Evolutionary conservation across 2,329 filamentous ascomycete genomes (phyloP).

Genomic region (Reticulascus tulasneorum): DNA sequence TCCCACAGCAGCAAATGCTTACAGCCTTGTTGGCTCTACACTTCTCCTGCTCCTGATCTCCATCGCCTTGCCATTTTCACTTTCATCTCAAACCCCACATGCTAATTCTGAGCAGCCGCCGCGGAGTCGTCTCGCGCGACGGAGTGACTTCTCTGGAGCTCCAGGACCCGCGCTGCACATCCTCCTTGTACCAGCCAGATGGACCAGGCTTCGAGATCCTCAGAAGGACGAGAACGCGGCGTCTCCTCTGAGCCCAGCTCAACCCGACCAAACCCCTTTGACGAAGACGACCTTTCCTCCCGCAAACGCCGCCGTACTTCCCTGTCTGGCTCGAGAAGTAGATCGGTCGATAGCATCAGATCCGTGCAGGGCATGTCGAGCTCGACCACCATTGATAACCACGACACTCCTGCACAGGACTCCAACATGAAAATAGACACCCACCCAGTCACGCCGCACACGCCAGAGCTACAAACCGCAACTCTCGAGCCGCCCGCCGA

Average conservation of each 20-base stretch:
- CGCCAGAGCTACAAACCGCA: constrained; percentile 32
- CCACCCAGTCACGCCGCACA: constrained; percentile 35
- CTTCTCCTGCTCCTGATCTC: background rate
- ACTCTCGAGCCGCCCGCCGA: constrained; percentile 30
- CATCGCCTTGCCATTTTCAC: constrained; percentile 10
- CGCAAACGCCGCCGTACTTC: constrained; percentile 62
- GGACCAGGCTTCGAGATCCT: constrained; percentile 46
- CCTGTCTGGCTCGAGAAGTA: constrained; percentile 49
- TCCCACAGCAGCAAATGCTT: background rate
- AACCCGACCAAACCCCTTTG: constrained; percentile 61
- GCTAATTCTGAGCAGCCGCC: constrained; percentile 51
- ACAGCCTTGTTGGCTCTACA: no score
- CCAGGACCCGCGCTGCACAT: constrained; percentile 34
- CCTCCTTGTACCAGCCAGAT: constrained; percentile 43
- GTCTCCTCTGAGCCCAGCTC: constrained; percentile 60
- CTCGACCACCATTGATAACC: constrained; percentile 23
- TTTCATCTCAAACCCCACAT: constrained; percentile 41
- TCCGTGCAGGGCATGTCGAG: constrained; percentile 27
- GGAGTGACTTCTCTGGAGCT: constrained; percentile 46
- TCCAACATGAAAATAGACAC: constrained; percentile 38
- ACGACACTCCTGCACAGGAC: constrained; percentile 19
- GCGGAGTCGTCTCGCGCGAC: constrained; percentile 51
- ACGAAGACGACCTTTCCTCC: constrained; percentile 52
- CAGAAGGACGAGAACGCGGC: constrained; percentile 53
- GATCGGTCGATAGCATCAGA: constrained; percentile 42